Percentiles rank a stretch among this genome's conserved stretches.
Conservation (phyloP, 164 flowering plant genomes). For the Litsea cubeba region DNA sequence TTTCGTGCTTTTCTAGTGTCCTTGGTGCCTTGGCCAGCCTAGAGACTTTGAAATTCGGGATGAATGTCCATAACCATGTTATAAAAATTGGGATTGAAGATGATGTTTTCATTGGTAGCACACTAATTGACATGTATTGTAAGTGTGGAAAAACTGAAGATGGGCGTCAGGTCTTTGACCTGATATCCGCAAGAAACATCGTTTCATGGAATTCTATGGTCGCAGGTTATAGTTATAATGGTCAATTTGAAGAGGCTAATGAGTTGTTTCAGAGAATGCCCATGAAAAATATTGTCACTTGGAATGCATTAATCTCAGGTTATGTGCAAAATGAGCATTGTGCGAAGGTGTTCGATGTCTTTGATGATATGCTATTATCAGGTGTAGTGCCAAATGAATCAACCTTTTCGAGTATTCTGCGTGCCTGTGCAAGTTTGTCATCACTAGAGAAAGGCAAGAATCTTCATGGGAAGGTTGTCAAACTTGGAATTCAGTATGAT, state of each 20-base stretch:
- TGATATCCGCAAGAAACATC: conserved; percentile 32
- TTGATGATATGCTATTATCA: conserved; percentile 40
- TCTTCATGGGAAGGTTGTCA: conserved; percentile 44
- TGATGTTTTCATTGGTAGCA: conserved; percentile 36
- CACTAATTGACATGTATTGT: conserved; percentile 56
- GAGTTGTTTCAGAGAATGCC: conserved; percentile 45
- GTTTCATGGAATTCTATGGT: conserved; percentile 62
- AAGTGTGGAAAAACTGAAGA: conserved; percentile 45
- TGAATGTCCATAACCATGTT: conserved; percentile 21
- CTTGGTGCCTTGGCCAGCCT: conserved; percentile 21
- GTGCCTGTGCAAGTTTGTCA: conserved; percentile 53
- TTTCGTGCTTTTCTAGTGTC: conserved; percentile 25
- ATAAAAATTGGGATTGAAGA: conserved; percentile 36
- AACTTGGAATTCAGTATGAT: conserved; percentile 42
- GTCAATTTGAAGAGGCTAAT: conserved; percentile 41
- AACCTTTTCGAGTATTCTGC: conserved; percentile 47
- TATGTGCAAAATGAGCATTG: conserved; percentile 33
- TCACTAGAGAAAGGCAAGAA: conserved; percentile 48
- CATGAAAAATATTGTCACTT: conserved; percentile 34
- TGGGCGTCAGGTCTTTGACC: conserved; percentile 41
- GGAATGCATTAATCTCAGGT: conserved; percentile 52
- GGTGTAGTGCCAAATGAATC: conserved; percentile 42
- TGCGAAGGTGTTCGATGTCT: conserved; percentile 41
- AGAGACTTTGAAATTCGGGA: conserved; percentile 16
- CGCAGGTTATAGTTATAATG: conserved; percentile 45